Evolutionary conservation across 305 asterid genomes (phyloP), one percentile per base, ranked within the genome.

Genomic region (Fraxinus sp.): DNA sequence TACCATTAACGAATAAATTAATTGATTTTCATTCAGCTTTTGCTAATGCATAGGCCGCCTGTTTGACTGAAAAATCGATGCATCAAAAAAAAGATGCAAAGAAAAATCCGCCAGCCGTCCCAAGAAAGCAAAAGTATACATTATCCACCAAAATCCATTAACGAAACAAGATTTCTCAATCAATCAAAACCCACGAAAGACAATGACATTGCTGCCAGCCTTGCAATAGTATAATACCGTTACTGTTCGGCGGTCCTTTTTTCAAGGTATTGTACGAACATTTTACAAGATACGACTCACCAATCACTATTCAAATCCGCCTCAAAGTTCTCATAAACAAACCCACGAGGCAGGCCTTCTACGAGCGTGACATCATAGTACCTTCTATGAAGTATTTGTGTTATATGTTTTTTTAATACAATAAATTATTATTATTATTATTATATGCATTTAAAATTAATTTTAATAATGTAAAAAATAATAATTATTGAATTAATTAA

Each of bases 41-140:
- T 13, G 76, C 13, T 13, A 30, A 32, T 32, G 43, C 41, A 71
- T 32, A 28, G 76, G 24, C 76, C 41, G 10, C 41, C 73, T 64
- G 33, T 32, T 5, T 71, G 76, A 32, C 76, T 71, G 76, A 71
- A 71, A 71, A 71, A 71, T 39, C 76, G 5, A 71, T 32, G 75
- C 36, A 68, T 62, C 30, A 62, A 62, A 8, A 62, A 39, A 22
- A 20, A 0, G 32, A 62, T 1, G 76, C 41, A 30, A 71, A 30
- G 20, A 28, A 68, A 32, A 71, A 71, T 71, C 76, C 41, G 76
- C 76, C 76, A 71, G 76, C 76, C 76, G 74, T 26, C 76, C 76
- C 43, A 71, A 71, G 76, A 30, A 71, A 70, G 41, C 76, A 32
- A 30, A 71, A 71, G 76, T 5, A 71, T 71, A 71, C 20, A 70